Conservation (phyloP, 352 stramenopile species). For the Phytophthora capsici region DNA sequence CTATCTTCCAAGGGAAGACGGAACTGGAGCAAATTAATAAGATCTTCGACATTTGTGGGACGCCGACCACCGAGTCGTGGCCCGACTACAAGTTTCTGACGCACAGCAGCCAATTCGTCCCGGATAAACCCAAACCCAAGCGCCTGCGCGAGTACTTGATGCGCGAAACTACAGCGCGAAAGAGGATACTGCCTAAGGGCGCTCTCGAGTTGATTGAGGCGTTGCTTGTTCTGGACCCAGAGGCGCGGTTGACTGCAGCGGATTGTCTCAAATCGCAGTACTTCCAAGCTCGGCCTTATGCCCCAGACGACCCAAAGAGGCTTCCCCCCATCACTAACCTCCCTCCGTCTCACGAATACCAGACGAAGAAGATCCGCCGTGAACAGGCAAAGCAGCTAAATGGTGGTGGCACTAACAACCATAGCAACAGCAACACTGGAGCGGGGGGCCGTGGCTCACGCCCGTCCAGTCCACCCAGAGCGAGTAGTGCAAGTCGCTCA, state of each 20-base stretch:
- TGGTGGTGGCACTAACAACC: constrained; percentile 48
- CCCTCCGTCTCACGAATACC: constrained; percentile 86
- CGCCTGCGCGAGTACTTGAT: constrained; percentile 79
- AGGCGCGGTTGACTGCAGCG: constrained; percentile 92
- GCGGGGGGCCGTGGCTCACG: constrained; percentile 29
- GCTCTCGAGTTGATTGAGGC: constrained; percentile 93
- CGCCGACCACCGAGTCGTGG: constrained; percentile 81
- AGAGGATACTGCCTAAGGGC: constrained; percentile 83
- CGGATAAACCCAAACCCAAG: constrained; percentile 73
- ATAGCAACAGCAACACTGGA: constrained; percentile 41
- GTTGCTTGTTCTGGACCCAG: constrained; percentile 96
- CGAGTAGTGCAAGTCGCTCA: constrained; percentile 29
- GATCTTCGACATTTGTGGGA: constrained; percentile 90
- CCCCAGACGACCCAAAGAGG: constrained; percentile 64
- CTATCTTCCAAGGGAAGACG: constrained; percentile 88
- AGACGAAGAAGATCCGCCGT: constrained; percentile 90
- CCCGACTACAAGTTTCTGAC: constrained; percentile 89
- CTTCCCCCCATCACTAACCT: constrained; percentile 77
- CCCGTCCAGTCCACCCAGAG: constrained; percentile 22
- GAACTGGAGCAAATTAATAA: constrained; percentile 90
- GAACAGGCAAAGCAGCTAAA: constrained; percentile 80
- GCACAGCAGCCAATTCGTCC: constrained; percentile 84
- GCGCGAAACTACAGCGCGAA: constrained; percentile 70
- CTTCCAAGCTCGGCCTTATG: constrained; percentile 88
- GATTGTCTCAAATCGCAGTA: constrained; percentile 94